These are phyloP conservation scores for Linnemannia hyalina DNA, from an alignment of 192 early-diverging fungal species.

Conservation along the genomic window DNA sequence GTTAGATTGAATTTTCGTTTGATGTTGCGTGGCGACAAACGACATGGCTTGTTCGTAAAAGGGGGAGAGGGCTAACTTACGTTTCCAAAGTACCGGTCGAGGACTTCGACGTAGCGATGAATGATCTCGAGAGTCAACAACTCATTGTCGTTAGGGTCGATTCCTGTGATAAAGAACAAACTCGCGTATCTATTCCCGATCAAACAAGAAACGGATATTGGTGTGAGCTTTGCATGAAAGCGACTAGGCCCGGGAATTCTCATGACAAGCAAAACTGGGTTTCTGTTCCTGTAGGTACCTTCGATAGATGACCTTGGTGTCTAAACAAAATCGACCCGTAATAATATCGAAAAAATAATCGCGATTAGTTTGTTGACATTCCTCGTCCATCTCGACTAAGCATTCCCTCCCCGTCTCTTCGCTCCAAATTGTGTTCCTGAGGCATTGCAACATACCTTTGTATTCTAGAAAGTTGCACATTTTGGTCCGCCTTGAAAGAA, in stretches of 20 bases:
- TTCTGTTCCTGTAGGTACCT: constrained; percentile 49
- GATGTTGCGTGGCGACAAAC: no score
- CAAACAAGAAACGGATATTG: background rate
- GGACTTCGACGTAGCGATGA: constrained; percentile 97
- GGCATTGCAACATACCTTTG: constrained; percentile 70
- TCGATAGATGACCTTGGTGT: constrained; percentile 73
- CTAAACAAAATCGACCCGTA: constrained; percentile 25
- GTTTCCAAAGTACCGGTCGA: constrained; percentile 98
- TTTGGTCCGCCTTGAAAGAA: constrained; percentile 88
- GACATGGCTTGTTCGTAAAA: background rate
- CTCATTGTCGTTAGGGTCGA: constrained; percentile 94
- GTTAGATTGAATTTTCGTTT: no score
- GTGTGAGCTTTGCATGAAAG: background rate
- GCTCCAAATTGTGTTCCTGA: background rate
- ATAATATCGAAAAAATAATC: background rate
- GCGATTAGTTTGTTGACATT: background rate
- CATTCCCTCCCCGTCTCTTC: background rate
- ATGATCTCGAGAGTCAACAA: constrained; percentile 95
- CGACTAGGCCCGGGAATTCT: background rate
- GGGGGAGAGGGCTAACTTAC: constrained; percentile 54
- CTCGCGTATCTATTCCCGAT: constrained; percentile 84
- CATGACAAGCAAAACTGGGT: no score
- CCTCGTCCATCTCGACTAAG: background rate
- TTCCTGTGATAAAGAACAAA: constrained; percentile 97
- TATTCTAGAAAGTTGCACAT: constrained; percentile 99